Evolutionary conservation across 2,329 filamentous ascomycete species (phyloP), one percentile per base, ranked within the genome.

Genomic region (Lasiodiplodia sp.): DNA sequence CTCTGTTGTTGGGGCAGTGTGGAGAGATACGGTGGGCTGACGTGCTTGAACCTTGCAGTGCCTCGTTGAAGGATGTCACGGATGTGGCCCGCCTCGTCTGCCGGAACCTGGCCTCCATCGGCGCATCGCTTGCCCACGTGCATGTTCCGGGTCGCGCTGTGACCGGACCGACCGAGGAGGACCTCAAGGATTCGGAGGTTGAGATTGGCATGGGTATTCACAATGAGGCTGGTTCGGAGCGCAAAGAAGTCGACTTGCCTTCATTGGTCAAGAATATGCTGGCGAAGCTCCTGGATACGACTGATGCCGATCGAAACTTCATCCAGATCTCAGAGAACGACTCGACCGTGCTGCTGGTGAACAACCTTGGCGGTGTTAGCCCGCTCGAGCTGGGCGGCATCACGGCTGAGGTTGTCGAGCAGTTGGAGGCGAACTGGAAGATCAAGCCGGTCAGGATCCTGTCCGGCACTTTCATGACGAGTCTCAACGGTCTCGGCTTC

Each of bases 121-220:
- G 94, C 18, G 92, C 92, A 3, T 95, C 92, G 66, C 82, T 97
- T 52, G 91, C 92, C 71, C 94, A 97, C 77, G 94, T 97, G n/a
- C 95, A 97, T 77, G 92, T 97, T 0, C 95, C 95, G 0, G 94
- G 95, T 4, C 87, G 94, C 70, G 86, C 83, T 1, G 76, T 83
- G 7, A 79, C 82, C 0, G 86, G 88, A 71, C 76, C 79, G 14
- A 85, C 84, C 53, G 83, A 83, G 12, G 87, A 88, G 28, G 88
- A 89, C 52, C 80, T 95, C 68, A 84, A 81, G 57, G 79, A 84
- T 18, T 85, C 84, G 23, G 87, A 91, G 73, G 83, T 90, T 25
- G 89, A 92, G 79, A 83, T 91, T 71, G 90, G 90, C 1, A 92
- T 92, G 90, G 90, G 90, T 10, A 92, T 92, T 72, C 91, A 93